These are phyloP conservation scores for Adansonia grandidieri DNA, from an alignment of 441 rosid genomes.

Conservation along the genomic window DNA sequence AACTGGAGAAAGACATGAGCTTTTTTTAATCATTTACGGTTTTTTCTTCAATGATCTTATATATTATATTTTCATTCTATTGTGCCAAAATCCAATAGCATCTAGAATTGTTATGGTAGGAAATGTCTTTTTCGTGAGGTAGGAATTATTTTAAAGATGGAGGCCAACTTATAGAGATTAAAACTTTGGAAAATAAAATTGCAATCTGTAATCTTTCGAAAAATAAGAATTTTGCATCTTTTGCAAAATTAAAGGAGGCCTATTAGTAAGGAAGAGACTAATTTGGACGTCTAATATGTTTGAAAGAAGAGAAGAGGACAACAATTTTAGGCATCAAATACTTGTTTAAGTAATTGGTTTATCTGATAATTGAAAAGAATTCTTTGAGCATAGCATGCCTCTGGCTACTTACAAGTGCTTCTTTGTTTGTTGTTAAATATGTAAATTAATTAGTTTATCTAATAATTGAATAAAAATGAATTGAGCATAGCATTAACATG, in stretches of 20 bases:
- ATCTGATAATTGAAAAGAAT: neutral
- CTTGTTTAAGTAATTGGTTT: neutral
- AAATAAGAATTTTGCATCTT: neutral
- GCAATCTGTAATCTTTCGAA: neutral
- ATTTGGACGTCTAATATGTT: neutral
- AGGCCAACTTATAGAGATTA: too few species aligned
- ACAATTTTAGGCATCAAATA: neutral
- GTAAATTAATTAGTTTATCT: neutral
- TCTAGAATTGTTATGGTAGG: neutral
- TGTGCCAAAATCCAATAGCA: neutral
- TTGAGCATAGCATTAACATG: neutral
- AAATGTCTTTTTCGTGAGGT: neutral
- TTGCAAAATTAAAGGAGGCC: neutral
- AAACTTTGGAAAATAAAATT: neutral
- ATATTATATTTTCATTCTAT: neutral
- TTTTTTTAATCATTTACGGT: neutral
- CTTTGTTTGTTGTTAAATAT: constrained; percentile 5
- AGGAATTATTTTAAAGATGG: neutral
- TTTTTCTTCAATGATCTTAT: neutral
- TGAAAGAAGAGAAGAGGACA: neutral
- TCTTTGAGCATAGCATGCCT: neutral
- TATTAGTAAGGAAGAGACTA: neutral
- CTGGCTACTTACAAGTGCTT: neutral
- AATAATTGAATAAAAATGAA: neutral
- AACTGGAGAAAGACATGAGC: neutral